Percentiles rank a stretch among this genome's conserved stretches.
These are phyloP conservation scores for Hypoxylon sp. DNA, from an alignment of 2,329 filamentous ascomycete genomes.

Conservation along the genomic window DNA sequence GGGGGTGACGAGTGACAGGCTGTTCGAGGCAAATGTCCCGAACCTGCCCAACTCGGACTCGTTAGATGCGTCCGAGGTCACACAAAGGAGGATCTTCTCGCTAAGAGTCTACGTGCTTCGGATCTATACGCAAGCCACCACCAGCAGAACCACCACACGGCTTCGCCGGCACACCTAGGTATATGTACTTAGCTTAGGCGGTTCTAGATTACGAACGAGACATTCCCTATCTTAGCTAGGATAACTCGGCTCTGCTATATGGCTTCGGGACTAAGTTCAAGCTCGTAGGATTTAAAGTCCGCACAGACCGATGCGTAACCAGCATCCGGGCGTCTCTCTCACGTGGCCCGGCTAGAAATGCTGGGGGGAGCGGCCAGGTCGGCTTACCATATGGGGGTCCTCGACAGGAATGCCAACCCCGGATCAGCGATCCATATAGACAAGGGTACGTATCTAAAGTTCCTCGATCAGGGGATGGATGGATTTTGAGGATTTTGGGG, in stretches of 20 bases:
- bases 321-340: constrained; percentile 4
- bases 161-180: no score
- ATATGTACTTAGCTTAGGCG: no score
- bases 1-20: background rate
- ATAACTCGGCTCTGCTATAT: background rate
- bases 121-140: constrained; percentile 3
- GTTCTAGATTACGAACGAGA: no score
- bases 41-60: constrained; percentile 19
- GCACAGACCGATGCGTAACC: constrained; percentile 12
- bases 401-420: constrained; percentile 12
- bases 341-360: constrained; percentile 8
- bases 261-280: constrained; percentile 1
- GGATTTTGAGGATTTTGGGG: background rate
- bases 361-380: background rate
- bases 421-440: constrained; percentile 22
- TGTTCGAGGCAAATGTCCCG: constrained; percentile 1
- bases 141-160: background rate
- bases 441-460: constrained; percentile 1
- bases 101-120: constrained; percentile 1
- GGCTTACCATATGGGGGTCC: constrained; percentile 20
- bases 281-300: background rate
- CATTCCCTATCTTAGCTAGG: no score
- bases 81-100: constrained; percentile 21
- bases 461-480: background rate
- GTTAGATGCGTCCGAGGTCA: constrained; percentile 19